phyloP scores from a whole-genome alignment of 2,329 filamentous ascomycete species.

The Ceratocystis diversiconidia region DNA sequence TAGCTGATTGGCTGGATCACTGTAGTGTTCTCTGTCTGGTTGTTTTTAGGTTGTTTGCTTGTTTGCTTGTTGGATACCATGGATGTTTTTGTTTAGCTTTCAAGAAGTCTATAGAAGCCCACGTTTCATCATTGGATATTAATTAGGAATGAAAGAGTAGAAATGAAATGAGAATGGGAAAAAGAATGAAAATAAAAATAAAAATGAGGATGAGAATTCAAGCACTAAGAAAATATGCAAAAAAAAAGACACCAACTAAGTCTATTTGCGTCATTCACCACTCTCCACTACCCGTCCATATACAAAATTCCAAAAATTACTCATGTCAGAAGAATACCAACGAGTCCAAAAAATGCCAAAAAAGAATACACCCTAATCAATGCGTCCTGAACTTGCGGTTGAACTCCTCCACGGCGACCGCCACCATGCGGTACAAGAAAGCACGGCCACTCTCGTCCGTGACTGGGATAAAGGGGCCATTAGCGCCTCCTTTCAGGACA shows the following conservation, averaged over 20 bases:
- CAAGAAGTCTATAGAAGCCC: conserved; percentile 1
- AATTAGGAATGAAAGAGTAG: not conserved
- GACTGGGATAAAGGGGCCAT: conserved; percentile 88
- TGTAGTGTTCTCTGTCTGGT: not conserved
- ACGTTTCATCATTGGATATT: not conserved
- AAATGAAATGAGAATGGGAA: too few species aligned
- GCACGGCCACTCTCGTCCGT: conserved; percentile 63
- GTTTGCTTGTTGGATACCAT: conserved; percentile 5
- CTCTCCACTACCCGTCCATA: too few species aligned
- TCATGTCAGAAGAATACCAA: too few species aligned
- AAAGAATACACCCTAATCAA: conserved; percentile 5
- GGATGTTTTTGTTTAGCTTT: not conserved
- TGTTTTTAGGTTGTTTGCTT: conserved; percentile 2
- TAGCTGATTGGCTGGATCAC: not conserved
- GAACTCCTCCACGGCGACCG: conserved; percentile 52
- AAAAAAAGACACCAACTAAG: too few species aligned
- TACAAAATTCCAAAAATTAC: too few species aligned
- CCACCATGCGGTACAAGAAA: conserved; percentile 52
- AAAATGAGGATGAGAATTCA: too few species aligned
- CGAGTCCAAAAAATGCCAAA: not conserved
- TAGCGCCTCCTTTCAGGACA: conserved; percentile 73
- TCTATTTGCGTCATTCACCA: too few species aligned
- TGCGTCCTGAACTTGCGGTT: conserved; percentile 41
- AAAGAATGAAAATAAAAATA: too few species aligned
- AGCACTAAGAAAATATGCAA: too few species aligned